phyloP scores from a whole-genome alignment of 768 basidiomycete genomes.

The Boletus rex-veris region DNA sequence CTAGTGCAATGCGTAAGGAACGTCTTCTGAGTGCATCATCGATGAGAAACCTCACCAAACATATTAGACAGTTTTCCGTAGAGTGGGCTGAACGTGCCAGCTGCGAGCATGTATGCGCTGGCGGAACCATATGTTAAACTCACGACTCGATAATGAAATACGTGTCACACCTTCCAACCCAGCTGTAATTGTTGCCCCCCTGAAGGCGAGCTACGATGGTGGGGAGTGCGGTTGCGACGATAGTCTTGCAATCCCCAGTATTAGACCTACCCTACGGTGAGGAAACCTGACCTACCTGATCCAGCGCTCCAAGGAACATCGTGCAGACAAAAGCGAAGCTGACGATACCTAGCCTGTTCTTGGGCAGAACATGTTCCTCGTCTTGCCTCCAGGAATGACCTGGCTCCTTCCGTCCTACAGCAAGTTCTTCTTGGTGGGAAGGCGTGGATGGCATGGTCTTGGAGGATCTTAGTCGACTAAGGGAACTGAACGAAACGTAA shows the following conservation, averaged over 20 bases:
- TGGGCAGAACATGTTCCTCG: conserved; percentile 50
- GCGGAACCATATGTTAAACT: neutral
- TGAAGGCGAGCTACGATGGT: conserved; percentile 62
- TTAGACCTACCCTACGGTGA: neutral
- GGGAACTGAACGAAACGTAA: neutral
- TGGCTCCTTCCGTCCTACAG: conserved; percentile 17
- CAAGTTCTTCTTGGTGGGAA: neutral
- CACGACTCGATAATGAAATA: neutral
- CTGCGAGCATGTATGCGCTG: conserved; percentile 72
- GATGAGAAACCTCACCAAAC: conserved; percentile 24
- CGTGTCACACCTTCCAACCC: conserved; percentile 47
- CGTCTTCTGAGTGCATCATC: neutral
- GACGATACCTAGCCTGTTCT: conserved; percentile 17
- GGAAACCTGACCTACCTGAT: conserved; percentile 40
- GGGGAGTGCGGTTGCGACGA: conserved; percentile 67
- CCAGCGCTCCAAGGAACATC: conserved; percentile 44
- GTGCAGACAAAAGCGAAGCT: conserved; percentile 24
- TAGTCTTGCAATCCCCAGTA: conserved; percentile 38
- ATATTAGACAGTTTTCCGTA: conserved; percentile 77
- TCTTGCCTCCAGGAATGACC: conserved; percentile 50
- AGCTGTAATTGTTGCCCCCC: conserved; percentile 62
- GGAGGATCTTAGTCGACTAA: neutral
- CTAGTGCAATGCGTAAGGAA: conserved; percentile 23
- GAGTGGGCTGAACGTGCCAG: conserved; percentile 60
- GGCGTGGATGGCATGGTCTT: neutral